Conservation (phyloP, 1,139 yeast genomes). For the Williopsis jadinii region DNA sequence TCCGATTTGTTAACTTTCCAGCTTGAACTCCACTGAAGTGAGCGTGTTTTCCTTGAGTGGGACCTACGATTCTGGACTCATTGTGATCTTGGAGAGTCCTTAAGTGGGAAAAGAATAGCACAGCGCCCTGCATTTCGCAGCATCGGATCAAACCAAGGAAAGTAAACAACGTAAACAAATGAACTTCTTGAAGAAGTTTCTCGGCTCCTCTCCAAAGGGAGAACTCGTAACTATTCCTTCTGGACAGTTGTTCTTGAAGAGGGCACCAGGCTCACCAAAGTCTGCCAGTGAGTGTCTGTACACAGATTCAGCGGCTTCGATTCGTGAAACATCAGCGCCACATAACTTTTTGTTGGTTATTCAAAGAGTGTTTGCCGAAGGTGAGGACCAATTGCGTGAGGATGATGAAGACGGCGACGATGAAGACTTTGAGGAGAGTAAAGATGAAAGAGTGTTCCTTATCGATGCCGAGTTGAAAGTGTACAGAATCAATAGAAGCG, state of each 20-base stretch:
- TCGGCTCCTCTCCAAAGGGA: constrained; percentile 55
- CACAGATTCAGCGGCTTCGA: constrained; percentile 70
- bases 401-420: constrained; percentile 52
- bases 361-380: constrained; percentile 62
- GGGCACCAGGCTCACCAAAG: constrained; percentile 77
- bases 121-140: too few relatives aligned
- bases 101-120: too few relatives aligned
- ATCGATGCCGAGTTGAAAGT: constrained; percentile 56
- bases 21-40: too few relatives aligned
- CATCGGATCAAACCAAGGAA: too few relatives aligned
- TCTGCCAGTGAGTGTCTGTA: constrained; percentile 81
- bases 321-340: constrained; percentile 61
- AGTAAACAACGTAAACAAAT: constrained; percentile 27
- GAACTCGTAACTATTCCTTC: constrained; percentile 69
- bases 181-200: constrained; percentile 73
- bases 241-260: constrained; percentile 69
- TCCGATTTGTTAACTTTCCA: too few relatives aligned
- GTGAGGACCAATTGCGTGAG: constrained; percentile 48
- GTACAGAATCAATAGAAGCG: constrained; percentile 37
- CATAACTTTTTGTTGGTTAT: constrained; percentile 67
- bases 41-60: too few relatives aligned
- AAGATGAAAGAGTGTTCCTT: constrained; percentile 47
- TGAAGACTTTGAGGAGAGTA: constrained; percentile 35
- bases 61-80: too few relatives aligned
- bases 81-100: too few relatives aligned